Evolutionary conservation across 2,329 filamentous ascomycete species (phyloP), one percentile per base, ranked within the genome.

Genomic region (Torrubiellomyces zombiae): DNA sequence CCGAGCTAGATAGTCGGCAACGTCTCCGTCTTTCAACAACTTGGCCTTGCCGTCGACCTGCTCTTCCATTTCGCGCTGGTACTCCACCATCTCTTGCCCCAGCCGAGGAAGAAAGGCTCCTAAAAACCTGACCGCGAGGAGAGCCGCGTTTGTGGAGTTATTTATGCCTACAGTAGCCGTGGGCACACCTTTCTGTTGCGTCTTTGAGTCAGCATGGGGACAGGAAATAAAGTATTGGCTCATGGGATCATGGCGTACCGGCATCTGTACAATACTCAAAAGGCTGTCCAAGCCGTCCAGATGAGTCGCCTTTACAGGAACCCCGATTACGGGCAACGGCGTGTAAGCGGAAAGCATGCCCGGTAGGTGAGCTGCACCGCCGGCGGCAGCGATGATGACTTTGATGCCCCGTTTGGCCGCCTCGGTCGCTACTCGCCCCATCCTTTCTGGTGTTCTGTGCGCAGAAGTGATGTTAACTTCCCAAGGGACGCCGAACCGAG

Each of bases 91-190:
- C 37, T 60, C 58, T 30, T 62, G 50, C 24, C 58, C 50, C n/a
- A 77, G 56, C n/a, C 51, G 56, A 9, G 53, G 50, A 29, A 75
- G 63, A 18, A 53, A 57, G 4, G 64, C 48, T 4, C 73, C 74
- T 4, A 83, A 46, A 17, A 81, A 75, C 11, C 75, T 57, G 12
- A 75, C 63, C 0, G 77, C 76, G n/a, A 81, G 51, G 11, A 82
- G 55, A 1, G 70, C 77, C 1, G 78, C 78, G 39, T 83, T 85
- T 28, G 75, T 75, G 14, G 73, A 76, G 51, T 83, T 83, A 49
- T 81, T 80, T 47, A 83, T 81, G 8, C 70, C 77, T 4, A 85
- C 75, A 0, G 76, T 82, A 5, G 77, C 76, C 9, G 75, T 72
- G 7, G 78, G 78, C 24, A 75, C 66, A 9, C 77, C 77, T 39